Base-by-base conservation (phyloP, 257 asterid species). In the Nicotiana paniculata region DNA sequence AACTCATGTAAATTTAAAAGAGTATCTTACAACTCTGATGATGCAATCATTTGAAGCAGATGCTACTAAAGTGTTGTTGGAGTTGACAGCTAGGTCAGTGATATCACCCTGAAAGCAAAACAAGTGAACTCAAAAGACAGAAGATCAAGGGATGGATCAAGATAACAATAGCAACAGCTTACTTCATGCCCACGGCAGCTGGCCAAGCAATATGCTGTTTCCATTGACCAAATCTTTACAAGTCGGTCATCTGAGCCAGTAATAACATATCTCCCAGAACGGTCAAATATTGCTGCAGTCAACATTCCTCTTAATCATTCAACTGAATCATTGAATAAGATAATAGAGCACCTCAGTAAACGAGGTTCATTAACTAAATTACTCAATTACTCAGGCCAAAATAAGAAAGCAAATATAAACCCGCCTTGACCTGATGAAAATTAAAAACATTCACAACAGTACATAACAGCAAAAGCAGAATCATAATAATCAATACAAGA, bases 111-210 rank as follows among this genome's bases (percentile, higher is more conserved):
- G 82, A 74, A 82, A 83, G 83, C 51, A 85, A 80, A 80, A 87
- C 69, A 79, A 76, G 81, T 61, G 77, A 68, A 86, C 33, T 77
- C 54, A 82, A 79, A 81, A 77, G 86, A 79, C 37, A 82, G 62
- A 83, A 57, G 59, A 84, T 37, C 61, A 77, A 63, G 21, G 57
- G 35, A 68, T 33, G 88, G 55, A 55, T 26, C 24, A 54, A 76
- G 37, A 12, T 46, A 65, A 82, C 17, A 81, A 81, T 33, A 53
- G 57, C 24, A 46, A 37, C 80, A 59, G 89, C 97, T 90, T 87
- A 96, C 99, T 86, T 94, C 98, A 87, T 96, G 99, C 39, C 99
- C 99, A 75, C 99, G 97, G 85, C 98, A 96, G 90, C 99, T 96
- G 78, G 95, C 97, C 92, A 96, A 89, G 89, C 97, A 93, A 89